phyloP scores from a whole-genome alignment of 2,329 filamentous ascomycete species.

The Furcasterigmium sp. region DNA sequence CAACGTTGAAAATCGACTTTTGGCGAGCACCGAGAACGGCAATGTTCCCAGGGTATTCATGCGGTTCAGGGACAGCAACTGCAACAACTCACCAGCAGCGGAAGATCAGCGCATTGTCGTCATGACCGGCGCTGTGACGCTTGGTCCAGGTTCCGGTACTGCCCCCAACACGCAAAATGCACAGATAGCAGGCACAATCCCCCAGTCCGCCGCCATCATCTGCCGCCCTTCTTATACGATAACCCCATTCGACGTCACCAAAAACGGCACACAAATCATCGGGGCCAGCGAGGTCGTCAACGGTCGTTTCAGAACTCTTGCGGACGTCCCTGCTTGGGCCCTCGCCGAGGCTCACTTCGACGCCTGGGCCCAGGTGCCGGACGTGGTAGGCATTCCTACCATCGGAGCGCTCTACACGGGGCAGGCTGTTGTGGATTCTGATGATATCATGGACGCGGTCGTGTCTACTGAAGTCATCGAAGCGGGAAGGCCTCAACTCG shows the following conservation, averaged over 20 bases:
- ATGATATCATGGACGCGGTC: conserved; percentile 25
- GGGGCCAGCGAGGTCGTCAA: conserved; percentile 7
- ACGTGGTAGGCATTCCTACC: conserved; percentile 4
- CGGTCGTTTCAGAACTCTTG: conserved; percentile 8
- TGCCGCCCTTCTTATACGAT: conserved; percentile 20
- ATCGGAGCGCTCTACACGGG: conserved; percentile 15
- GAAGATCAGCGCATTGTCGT: conserved; percentile 18
- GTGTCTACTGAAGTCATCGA: conserved; percentile 19
- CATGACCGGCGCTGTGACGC: conserved; percentile 13
- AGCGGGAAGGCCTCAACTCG: conserved; percentile 13
- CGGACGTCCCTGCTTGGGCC: conserved; percentile 16
- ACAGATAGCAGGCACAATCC: conserved; percentile 13
- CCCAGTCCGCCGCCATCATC: conserved; percentile 18
- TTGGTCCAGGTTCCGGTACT: conserved; percentile 8
- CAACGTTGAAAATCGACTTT: conserved; percentile 11
- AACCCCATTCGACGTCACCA: conserved; percentile 14
- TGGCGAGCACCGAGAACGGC: conserved; percentile 5
- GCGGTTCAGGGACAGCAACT: conserved; percentile 15
- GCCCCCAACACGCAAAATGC: conserved; percentile 6
- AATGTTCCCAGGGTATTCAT: conserved; percentile 14
- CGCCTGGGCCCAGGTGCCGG: conserved; percentile 12
- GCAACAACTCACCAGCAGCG: conserved; percentile 9
- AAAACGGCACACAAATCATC: conserved; percentile 15
- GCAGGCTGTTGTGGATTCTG: conserved; percentile 19
- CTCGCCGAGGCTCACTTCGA: conserved; percentile 17